Conservation (phyloP, 495 filamentous ascomycete genomes). For the Recurvomyces mirabilis region DNA sequence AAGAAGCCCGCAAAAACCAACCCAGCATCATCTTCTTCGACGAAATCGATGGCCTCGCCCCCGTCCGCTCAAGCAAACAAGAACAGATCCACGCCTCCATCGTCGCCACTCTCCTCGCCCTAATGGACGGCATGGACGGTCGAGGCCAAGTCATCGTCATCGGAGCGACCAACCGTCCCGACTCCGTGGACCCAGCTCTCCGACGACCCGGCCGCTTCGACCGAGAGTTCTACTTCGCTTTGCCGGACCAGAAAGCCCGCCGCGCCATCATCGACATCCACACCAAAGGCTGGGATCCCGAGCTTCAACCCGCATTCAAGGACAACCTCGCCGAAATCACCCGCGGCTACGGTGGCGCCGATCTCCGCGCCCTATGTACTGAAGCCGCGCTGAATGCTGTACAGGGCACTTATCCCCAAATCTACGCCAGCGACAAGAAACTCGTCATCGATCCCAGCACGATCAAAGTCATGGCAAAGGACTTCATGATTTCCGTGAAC, state of each 20-base stretch:
- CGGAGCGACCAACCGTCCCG: conserved; percentile 92
- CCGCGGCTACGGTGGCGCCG: conserved; percentile 93
- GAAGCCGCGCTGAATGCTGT: conserved; percentile 98
- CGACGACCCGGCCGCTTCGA: conserved; percentile 92
- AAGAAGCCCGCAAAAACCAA: conserved; percentile 88
- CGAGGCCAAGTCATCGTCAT: conserved; percentile 97
- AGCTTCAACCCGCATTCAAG: conserved; percentile 65
- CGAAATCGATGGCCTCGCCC: conserved; percentile 92
- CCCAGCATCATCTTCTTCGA: conserved; percentile 99
- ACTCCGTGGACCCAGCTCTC: conserved; percentile 90
- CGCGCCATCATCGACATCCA: conserved; percentile 88
- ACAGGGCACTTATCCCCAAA: conserved; percentile 88
- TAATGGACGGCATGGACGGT: conserved; percentile 99
- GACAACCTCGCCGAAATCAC: conserved; percentile 72
- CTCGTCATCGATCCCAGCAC: conserved; percentile 73
- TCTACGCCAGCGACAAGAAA: conserved; percentile 84
- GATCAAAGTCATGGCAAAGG: conserved; percentile 75
- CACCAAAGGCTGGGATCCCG: conserved; percentile 82
- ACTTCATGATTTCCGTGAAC: conserved; percentile 93
- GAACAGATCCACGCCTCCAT: conserved; percentile 98
- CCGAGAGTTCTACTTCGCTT: conserved; percentile 92
- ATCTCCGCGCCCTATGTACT: conserved; percentile 85
- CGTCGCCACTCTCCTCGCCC: conserved; percentile 81
- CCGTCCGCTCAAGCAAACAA: conserved; percentile 91
- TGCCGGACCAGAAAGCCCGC: conserved; percentile 68